phyloP scores from a whole-genome alignment of 345 rosid species.

The Cardamine chenopodiifolia region DNA sequence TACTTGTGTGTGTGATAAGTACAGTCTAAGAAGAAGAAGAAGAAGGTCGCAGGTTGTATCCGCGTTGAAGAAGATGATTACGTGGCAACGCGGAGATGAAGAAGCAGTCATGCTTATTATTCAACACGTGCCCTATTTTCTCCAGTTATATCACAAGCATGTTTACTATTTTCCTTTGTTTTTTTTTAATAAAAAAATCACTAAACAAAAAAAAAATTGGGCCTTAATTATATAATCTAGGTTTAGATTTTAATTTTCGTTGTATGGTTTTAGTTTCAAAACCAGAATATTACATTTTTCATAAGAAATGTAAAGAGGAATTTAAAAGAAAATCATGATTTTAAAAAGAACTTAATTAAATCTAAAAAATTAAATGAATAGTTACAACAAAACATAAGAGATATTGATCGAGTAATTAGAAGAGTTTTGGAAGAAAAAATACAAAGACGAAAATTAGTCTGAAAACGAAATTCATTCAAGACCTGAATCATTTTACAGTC shows the following conservation, averaged over 20 bases:
- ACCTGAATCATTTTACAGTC: neutral
- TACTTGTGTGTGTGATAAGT: conserved; percentile 22
- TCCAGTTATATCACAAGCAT: neutral
- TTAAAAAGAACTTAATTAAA: neutral
- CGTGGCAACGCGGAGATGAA: conserved; percentile 37
- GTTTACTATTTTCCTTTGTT: neutral
- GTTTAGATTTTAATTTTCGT: neutral
- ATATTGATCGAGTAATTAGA: neutral
- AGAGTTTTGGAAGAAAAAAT: neutral
- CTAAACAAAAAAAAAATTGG: too few species aligned
- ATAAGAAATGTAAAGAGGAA: neutral
- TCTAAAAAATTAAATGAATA: neutral
- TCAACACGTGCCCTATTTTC: conserved; percentile 31
- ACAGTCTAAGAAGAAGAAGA: conserved; percentile 11
- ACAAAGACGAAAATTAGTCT: neutral
- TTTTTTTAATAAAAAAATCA: neutral
- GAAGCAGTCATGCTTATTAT: conserved; percentile 14
- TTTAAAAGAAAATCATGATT: neutral
- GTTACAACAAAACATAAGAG: too few species aligned
- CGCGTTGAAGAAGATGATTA: conserved; percentile 41
- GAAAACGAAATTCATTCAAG: neutral
- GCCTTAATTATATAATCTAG: too few species aligned
- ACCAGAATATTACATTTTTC: neutral
- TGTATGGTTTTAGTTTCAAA: neutral
- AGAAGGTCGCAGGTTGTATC: conserved; percentile 32